Conservation (phyloP, 371 early-diverging fungal genomes). For the Mortierella sp. region DNA sequence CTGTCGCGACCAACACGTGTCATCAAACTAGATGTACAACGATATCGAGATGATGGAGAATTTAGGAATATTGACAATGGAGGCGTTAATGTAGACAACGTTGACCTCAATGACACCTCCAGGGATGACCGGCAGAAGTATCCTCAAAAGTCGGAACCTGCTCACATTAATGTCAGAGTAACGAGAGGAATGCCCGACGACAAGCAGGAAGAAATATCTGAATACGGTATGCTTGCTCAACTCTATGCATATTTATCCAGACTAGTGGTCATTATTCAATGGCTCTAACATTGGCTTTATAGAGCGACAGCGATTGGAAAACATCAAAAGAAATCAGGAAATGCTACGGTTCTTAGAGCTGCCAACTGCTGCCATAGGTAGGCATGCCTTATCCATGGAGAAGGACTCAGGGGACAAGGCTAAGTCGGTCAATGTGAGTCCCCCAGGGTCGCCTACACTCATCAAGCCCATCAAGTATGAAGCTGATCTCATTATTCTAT, state of each 20-base stretch:
- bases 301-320: slow-evolving; percentile 72
- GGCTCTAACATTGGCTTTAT: neutral
- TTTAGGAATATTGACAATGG: neutral
- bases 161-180: neutral
- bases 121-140: slow-evolving; percentile 7
- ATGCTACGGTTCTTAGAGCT: slow-evolving; percentile 64
- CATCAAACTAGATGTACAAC: slow-evolving; percentile 14
- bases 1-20: slow-evolving; percentile 19
- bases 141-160: neutral
- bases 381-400: neutral
- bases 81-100: neutral
- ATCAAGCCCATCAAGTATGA: neutral
- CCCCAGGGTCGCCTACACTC: neutral
- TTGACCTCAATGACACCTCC: slow-evolving; percentile 18
- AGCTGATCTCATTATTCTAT: neutral
- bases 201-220: slow-evolving; percentile 25
- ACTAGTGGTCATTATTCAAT: neutral
- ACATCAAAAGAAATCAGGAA: slow-evolving; percentile 72
- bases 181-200: neutral
- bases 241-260: neutral
- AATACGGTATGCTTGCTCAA: slow-evolving; percentile 27
- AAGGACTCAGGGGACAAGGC: slow-evolving; percentile 2
- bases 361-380: slow-evolving; percentile 36
- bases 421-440: neutral
- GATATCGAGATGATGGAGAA: slow-evolving; percentile 11